Evolutionary conservation across 164 flowering plant species (phyloP), one percentile per base, ranked within the genome.

Genomic region (Berberis thunbergii): DNA sequence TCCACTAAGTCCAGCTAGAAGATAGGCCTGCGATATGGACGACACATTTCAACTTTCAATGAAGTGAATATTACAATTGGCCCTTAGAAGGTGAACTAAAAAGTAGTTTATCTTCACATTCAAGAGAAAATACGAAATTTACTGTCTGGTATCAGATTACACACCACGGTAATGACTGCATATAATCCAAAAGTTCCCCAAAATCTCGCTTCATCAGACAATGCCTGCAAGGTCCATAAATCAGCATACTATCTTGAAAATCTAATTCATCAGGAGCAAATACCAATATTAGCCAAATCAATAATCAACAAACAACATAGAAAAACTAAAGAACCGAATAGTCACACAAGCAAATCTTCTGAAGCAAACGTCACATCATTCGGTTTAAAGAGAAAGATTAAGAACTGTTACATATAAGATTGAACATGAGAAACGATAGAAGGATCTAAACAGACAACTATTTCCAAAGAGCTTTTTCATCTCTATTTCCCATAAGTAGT

Each of bases 181-280:
- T 89, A 94, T 42, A 81, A 85, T 38, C 97, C 97, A 83, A 94
- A 91, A 62, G 93, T 89, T 70, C 99, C 97, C 97, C 93, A 94
- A 71, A 87, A 89, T 72, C 86, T 80, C 66, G 87, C 88, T 77
- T 89, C 96, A 69, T 77, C 84, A 72, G 72, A 77, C 62, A 82
- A 69, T 38, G 63, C 87, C 99, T 94, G 80, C 59, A 79, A 63
- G 58, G 64, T 69, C 49, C 43, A 61, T 9, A 64, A 6, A 52
- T 26, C 53, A 65, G 59, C 26, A 26, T 26, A 26, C 26, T 26
- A 26, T 26, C 26, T 26, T 26, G 26, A 26, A 26, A 26, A 26
- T 26, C 26, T 26, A 26, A 26, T 26, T 26, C 8, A 46, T 46
- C 49, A 52, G 54, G 4, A 52, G n/a, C 54, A 3, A 52, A 52